These are phyloP conservation scores for Postia placenta DNA, from an alignment of 768 basidiomycete genomes.

Conservation along the genomic window DNA sequence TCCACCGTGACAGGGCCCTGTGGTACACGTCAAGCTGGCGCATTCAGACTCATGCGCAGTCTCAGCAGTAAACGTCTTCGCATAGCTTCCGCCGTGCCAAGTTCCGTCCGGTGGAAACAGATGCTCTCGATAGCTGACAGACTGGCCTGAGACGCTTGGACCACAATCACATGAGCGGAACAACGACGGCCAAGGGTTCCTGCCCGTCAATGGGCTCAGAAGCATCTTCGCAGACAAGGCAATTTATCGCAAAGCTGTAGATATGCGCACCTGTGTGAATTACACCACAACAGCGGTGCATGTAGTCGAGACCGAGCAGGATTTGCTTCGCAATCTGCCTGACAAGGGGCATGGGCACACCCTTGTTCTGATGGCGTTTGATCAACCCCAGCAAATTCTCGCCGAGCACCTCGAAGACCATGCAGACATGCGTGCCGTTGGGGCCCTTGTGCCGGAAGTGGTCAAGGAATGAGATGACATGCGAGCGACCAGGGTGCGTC, in stretches of 20 bases:
- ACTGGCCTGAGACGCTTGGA: too few relatives aligned
- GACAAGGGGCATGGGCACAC: conserved; percentile 88
- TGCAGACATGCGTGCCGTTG: conserved; percentile 96
- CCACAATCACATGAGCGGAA: too few relatives aligned
- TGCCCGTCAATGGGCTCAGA: too few relatives aligned
- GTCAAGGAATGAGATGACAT: conserved; percentile 97
- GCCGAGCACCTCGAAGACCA: conserved; percentile 98
- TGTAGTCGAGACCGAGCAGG: conserved; percentile 92
- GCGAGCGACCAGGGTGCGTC: conserved; percentile 82
- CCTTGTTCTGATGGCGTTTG: conserved; percentile 97
- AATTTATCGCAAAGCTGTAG: too few relatives aligned
- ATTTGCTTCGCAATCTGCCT: conserved; percentile 97
- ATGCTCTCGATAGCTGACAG: too few relatives aligned
- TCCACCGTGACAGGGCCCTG: too few relatives aligned
- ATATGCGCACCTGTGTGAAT: conserved; percentile 85
- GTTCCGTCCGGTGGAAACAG: too few relatives aligned
- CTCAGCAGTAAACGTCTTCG: too few relatives aligned
- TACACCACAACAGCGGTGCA: conserved; percentile 95
- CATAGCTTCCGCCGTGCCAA: too few relatives aligned
- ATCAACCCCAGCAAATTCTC: conserved; percentile 95
- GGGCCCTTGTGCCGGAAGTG: conserved; percentile 96
- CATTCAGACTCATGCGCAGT: too few relatives aligned
- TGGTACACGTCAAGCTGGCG: too few relatives aligned
- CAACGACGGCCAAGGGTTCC: too few relatives aligned
- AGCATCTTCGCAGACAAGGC: neutral